Evolutionary conservation across 208 protist genomes (phyloP), one percentile per base, ranked within the genome.

Genomic region (Crithidia sp.): DNA sequence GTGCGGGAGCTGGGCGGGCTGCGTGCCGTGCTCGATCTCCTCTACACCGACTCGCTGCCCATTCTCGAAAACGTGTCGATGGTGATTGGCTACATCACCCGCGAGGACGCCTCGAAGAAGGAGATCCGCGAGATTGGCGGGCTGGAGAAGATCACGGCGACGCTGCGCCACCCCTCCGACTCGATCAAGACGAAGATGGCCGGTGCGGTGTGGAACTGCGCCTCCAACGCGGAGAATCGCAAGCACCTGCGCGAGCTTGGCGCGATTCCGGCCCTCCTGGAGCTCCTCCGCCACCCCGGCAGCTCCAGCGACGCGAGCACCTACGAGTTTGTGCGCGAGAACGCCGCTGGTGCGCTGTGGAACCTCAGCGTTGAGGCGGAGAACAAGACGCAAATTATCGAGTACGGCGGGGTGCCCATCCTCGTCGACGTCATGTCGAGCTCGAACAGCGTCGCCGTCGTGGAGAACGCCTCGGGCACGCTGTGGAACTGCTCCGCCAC

Each of bases 21-120:
- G n/a, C 86, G 82, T 12, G 88, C 92, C 3, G 89, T 97, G 9
- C 77, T 97, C 4, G 90, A 95, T 66, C 82, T 98, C 13, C 77
- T 98, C 6, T 96, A 96, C 76, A 97, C 90, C 10, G 90, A 96
- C 75, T 96, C 93, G 36, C 79, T 95, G 50, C 78, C 85, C 4
- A 95, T 98, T 71, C 79, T 98, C 39, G 95, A 98, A 65, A 97
- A 97, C 71, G 91, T 95, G 17, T 91, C 89, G 37, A 98, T 97
- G 86, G 87, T 95, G 7, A 94, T 98, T 59, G 95, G 93, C 17
- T 98, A 97, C 86, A 90, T 98, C 67, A 98, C 95, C 12, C 88
- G 95, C 56, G 92, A 98, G 59, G 92, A 98, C 36, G 77, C 81
- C 12, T 94, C 89, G 40, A 98, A 98, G 74, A 80, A 86, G 60